Conservation (phyloP, 768 basidiomycete genomes). For the Amanita brunnescens region DNA sequence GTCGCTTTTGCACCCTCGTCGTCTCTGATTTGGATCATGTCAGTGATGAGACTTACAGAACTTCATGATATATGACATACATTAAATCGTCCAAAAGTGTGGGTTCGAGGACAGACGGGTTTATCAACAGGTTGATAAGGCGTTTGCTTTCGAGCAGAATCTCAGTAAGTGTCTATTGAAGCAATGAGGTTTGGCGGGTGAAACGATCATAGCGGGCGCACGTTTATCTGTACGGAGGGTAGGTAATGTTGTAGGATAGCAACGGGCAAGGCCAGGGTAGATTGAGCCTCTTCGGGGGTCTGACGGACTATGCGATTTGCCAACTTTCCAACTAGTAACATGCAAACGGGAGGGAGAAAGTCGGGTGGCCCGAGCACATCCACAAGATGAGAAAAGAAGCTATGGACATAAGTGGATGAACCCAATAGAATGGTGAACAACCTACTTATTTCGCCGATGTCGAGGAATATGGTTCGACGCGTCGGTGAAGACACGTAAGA, state of each 20-base stretch:
- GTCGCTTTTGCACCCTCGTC: slow-evolving; percentile 46
- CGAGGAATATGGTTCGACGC: slow-evolving; percentile 87
- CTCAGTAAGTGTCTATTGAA: slow-evolving; percentile 48
- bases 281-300: slow-evolving; percentile 46
- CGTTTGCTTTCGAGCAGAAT: slow-evolving; percentile 59
- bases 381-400: slow-evolving; percentile 85
- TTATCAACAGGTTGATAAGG: slow-evolving; percentile 35
- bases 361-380: slow-evolving; percentile 72
- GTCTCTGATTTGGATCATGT: slow-evolving; percentile 31
- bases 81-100: slow-evolving; percentile 48
- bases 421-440: slow-evolving; percentile 6
- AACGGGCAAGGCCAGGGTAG: slow-evolving; percentile 56
- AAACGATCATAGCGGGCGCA: slow-evolving; percentile 21
- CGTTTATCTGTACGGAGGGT: slow-evolving; percentile 40
- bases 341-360: slow-evolving; percentile 74
- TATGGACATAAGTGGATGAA: slow-evolving; percentile 19
- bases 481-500: slow-evolving; percentile 88
- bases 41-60: neutral
- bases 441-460: slow-evolving; percentile 83
- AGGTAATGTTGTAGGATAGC: slow-evolving; percentile 52
- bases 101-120: slow-evolving; percentile 26
- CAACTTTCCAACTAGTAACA: slow-evolving; percentile 78
- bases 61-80: slow-evolving; percentile 28
- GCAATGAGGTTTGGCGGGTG: neutral
- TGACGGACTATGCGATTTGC: slow-evolving; percentile 63